Evolutionary conservation across 2,329 filamentous ascomycete species (phyloP), one percentile per base, ranked within the genome.

Genomic region (Plenodomus lindquistii): DNA sequence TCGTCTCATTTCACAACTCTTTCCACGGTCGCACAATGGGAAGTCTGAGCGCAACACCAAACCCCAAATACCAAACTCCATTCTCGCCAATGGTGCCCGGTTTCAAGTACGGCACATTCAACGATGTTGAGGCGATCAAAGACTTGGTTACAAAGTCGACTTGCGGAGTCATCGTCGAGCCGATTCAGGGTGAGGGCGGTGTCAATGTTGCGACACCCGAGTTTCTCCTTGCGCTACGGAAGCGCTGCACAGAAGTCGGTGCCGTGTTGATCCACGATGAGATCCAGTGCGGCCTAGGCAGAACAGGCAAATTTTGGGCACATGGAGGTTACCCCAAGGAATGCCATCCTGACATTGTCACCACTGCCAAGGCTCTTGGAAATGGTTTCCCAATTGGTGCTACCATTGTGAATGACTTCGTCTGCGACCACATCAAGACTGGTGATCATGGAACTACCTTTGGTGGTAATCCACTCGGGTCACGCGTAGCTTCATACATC

Each of bases 1-100:
- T 99, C 40, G 89, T 97, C 42, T 96, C 91, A 15, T 99, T 97
- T 79, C 78, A 89, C 63, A 87, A 88, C 63, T 92, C 90, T 34
- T 99, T 99, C 81, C 94, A 99, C 74, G 94, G 94, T 62, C 87
- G 94, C 50, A 97, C 94, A 15, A 96, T 97, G 90, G 94, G 94
- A 42, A 86, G 87, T 48, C 77, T 99, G 37, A 96, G 90, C n/a
- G 94, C 94, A 10, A 99, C 94, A 4, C 94, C 92, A 40, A 99
- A 97, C 76, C 90, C 91, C 16, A 99, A 99, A 74, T 99, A 99
- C 75, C 94, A 99, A 76, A 84, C 87, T 61, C 94, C 94, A 0
- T 99, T 99, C 69, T 81, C 89, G 13, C 94, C 94, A 31, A 97
- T 99, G 92, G 78, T 99, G 1, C 93, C 94, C 0, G 94, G 94